phyloP scores from a whole-genome alignment of 2,329 filamentous ascomycete genomes.

The Penicillium hesseltinei region DNA sequence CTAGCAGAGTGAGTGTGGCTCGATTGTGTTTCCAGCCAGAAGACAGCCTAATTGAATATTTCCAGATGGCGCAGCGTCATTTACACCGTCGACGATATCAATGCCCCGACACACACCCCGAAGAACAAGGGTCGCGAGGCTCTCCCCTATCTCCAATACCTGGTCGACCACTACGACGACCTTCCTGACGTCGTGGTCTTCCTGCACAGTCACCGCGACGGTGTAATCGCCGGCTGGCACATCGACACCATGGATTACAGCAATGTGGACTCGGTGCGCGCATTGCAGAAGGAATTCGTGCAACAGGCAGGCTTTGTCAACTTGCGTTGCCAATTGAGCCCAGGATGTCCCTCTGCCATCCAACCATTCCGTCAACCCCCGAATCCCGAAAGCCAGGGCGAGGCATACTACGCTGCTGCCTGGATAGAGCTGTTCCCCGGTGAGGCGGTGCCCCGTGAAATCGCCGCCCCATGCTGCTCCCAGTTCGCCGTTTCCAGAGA shows the following conservation, averaged over 20 bases:
- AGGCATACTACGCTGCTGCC: conserved; percentile 32
- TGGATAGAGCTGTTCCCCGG: conserved; percentile 25
- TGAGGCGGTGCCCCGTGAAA: conserved; percentile 44
- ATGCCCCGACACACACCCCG: conserved; percentile 31
- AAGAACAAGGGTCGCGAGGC: conserved; percentile 47
- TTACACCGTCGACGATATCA: conserved; percentile 43
- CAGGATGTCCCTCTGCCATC: conserved; percentile 35
- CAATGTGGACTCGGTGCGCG: conserved; percentile 51
- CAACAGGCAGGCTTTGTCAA: conserved; percentile 57
- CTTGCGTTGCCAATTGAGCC: conserved; percentile 50
- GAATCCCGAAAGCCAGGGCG: conserved; percentile 24
- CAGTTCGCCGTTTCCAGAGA: conserved; percentile 61
- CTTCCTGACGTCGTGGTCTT: conserved; percentile 55
- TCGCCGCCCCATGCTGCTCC: conserved; percentile 59
- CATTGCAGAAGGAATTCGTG: conserved; percentile 52
- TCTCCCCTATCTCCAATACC: conserved; percentile 47
- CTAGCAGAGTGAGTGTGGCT: conserved; percentile 42
- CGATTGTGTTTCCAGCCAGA: background rate
- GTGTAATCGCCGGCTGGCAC: conserved; percentile 51
- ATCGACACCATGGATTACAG: conserved; percentile 57
- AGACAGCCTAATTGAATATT: background rate
- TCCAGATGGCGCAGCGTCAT: conserved; percentile 47
- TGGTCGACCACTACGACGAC: conserved; percentile 47
- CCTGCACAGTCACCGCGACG: conserved; percentile 55
- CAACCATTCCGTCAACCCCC: conserved; percentile 25